Conservation (phyloP, 139 green algal genomes). For the Ettlia oleoabundans region DNA sequence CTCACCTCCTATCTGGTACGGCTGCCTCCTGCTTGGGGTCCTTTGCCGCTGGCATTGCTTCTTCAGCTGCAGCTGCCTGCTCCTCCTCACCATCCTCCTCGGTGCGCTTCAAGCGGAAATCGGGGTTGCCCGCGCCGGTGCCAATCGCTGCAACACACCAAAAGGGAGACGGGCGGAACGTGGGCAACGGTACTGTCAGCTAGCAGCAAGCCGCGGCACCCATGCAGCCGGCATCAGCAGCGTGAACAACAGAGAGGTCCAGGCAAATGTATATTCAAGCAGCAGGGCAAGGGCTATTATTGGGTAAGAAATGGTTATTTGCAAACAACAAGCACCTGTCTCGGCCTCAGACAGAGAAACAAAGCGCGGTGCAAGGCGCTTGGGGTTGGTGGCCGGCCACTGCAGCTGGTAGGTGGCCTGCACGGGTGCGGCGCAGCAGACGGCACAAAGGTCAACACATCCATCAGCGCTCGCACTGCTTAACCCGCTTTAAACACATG, state of each 20-base stretch:
- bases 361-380: slow-evolving; percentile 54
- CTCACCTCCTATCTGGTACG: slow-evolving; percentile 1
- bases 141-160: slow-evolving; percentile 43
- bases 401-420: slow-evolving; percentile 40
- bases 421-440: not conserved
- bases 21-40: not conserved
- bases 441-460: too few relatives aligned
- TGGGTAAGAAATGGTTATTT: too few relatives aligned
- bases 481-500: too few relatives aligned
- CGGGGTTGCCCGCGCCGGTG: slow-evolving; percentile 37
- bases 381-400: slow-evolving; percentile 57
- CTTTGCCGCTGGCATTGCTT: not conserved
- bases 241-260: too few relatives aligned
- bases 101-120: slow-evolving; percentile 36
- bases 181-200: not conserved
- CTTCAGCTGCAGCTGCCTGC: not conserved
- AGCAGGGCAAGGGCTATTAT: too few relatives aligned
- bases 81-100: slow-evolving; percentile 46
- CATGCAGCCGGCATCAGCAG: too few relatives aligned
- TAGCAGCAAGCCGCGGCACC: not conserved
- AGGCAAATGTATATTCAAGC: too few relatives aligned
- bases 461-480: too few relatives aligned
- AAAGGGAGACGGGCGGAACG: not conserved
- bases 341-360: slow-evolving; percentile 59
- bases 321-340: too few relatives aligned